These are phyloP conservation scores for Olyra latifolia DNA, from an alignment of 176 grass and related monocot genomes.

Conservation along the genomic window DNA sequence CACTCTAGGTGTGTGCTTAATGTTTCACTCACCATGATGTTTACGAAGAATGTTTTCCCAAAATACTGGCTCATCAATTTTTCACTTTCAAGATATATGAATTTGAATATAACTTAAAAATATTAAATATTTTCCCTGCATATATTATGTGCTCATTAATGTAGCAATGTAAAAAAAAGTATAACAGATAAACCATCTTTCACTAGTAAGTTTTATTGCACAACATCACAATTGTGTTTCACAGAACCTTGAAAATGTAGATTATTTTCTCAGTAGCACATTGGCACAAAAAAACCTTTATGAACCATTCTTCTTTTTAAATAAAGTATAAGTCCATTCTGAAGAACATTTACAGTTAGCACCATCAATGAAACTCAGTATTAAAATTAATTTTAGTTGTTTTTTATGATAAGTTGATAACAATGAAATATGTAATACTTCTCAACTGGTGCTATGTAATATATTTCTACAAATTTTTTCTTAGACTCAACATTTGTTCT, in stretches of 20 bases:
- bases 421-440: too few relatives aligned
- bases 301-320: too few relatives aligned
- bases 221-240: neutral
- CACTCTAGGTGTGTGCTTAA: constrained; percentile 39
- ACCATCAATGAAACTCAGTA: too few relatives aligned
- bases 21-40: neutral
- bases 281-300: too few relatives aligned
- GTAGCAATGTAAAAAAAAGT: neutral
- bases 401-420: too few relatives aligned
- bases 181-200: neutral
- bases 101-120: neutral
- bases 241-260: neutral
- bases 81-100: neutral
- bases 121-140: neutral
- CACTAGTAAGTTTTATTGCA: neutral
- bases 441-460: too few relatives aligned
- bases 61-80: neutral
- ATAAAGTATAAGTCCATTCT: too few relatives aligned
- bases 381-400: too few relatives aligned
- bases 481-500: too few relatives aligned
- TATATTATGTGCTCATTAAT: too few relatives aligned
- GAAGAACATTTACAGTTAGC: too few relatives aligned
- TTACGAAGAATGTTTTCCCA: constrained; percentile 1
- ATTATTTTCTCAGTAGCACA: neutral
- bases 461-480: too few relatives aligned